phyloP scores from a whole-genome alignment of 2,329 filamentous ascomycete genomes.

The Aspergillus spinulosporus region DNA sequence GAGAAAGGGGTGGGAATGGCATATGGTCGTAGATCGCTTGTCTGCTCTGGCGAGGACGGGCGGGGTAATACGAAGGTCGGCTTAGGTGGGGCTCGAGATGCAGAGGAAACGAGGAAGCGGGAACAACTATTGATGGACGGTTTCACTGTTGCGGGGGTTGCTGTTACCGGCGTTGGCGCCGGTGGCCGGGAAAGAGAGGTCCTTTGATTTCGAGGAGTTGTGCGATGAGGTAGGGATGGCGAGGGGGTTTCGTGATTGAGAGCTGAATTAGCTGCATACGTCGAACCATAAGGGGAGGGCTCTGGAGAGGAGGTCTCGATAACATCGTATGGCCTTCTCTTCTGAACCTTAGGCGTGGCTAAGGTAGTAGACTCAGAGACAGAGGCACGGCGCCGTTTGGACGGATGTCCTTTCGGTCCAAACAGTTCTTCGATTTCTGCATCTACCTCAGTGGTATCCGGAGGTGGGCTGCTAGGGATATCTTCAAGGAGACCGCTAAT shows the following conservation, averaged over 20 bases:
- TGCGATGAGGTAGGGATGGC: conserved; percentile 11
- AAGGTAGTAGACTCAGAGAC: neutral
- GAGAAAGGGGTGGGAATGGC: conserved; percentile 37
- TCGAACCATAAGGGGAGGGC: neutral
- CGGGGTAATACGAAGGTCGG: conserved; percentile 41
- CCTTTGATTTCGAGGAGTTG: conserved; percentile 7
- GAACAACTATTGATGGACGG: conserved; percentile 28
- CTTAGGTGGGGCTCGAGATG: conserved; percentile 30
- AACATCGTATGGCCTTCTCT: conserved; percentile 17
- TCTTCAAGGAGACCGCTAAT: conserved; percentile 7
- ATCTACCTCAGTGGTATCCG: conserved; percentile 19
- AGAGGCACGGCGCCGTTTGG: conserved; percentile 37
- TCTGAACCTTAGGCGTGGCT: conserved; percentile 8
- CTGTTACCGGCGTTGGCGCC: neutral
- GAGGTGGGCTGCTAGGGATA: conserved; percentile 22
- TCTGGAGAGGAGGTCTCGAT: conserved; percentile 26
- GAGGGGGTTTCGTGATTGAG: neutral
- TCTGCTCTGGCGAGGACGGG: conserved; percentile 34
- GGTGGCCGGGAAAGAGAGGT: conserved; percentile 13
- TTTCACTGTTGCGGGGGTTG: conserved; percentile 22
- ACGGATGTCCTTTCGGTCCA: conserved; percentile 24
- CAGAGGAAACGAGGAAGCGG: conserved; percentile 34
- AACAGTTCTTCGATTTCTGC: conserved; percentile 35
- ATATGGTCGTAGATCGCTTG: conserved; percentile 16
- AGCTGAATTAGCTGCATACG: neutral